Evolutionary conservation across 73 alveolate genomes (phyloP), one percentile per base, ranked within the genome.

Genomic region (Durusdinium trenchii): DNA sequence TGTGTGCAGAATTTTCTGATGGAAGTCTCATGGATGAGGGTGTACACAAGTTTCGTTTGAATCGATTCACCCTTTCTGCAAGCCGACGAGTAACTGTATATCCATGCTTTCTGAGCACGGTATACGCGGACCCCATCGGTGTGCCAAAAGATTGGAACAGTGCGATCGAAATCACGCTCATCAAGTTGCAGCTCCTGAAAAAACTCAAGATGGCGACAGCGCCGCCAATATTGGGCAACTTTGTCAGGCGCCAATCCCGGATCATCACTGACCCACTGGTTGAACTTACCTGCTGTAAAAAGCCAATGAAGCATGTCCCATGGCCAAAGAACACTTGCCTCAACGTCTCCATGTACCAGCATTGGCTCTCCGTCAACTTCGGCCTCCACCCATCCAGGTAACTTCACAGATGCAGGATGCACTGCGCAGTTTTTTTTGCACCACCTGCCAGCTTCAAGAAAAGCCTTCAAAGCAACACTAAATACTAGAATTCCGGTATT

Each of bases 291-390:
- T 9, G 2, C 12, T 14, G 28, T 45, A 20, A 14, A 26, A 32
- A 69, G 43, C 82, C 82, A 69, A 45, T 69, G 82, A 5, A 69
- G 18, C 50, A 69, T 45, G n/a, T 69, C 82, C 82, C 82, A 69
- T 20, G 82, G 82, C 82, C 82, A 69, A 32, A 69, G 28, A 20
- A 54, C 64, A 9, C 28, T 54, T 9, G 64, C 64, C 64, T 54
- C 64, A 54, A n/a, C n/a, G n/a, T n/a, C n/a, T n/a, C n/a, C n/a
- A n/a, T n/a, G n/a, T n/a, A n/a, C n/a, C n/a, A n/a, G n/a, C n/a
- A n/a, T n/a, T n/a, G n/a, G n/a, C n/a, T n/a, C n/a, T n/a, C n/a
- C n/a, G n/a, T n/a, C n/a, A n/a, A n/a, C n/a, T n/a, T n/a, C n/a
- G n/a, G n/a, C 35, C 42, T 12, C 81, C n/a, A 28, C 45, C 18